Percentiles rank a stretch among this genome's conserved stretches.
Evolutionary conservation across 2,329 filamentous ascomycete genomes (phyloP).

Genomic region (Fusarium sp.): DNA sequence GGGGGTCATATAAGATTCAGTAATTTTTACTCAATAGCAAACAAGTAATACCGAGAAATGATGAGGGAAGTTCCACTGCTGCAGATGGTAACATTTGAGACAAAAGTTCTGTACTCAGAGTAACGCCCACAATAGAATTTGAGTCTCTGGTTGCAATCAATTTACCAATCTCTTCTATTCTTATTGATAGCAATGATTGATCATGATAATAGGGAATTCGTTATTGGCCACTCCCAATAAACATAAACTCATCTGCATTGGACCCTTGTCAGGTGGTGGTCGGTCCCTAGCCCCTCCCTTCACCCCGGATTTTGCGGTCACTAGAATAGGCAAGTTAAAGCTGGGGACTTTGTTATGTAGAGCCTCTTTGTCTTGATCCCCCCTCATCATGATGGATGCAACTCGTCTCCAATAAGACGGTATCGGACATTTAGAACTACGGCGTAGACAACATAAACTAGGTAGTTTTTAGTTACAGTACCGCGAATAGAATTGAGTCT

Average conservation of each 20-base stretch:
- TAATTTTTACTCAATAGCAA: slow-evolving; percentile 12
- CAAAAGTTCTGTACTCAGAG: background rate
- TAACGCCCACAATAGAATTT: background rate
- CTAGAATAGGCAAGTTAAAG: background rate
- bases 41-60: slow-evolving; percentile 5
- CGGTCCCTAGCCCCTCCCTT: slow-evolving; percentile 8
- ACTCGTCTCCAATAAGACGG: slow-evolving; percentile 1
- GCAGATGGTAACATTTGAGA: background rate
- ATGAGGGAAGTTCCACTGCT: background rate
- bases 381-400: slow-evolving; percentile 34
- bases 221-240: slow-evolving; percentile 30
- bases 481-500: background rate
- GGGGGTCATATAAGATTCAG: slow-evolving; percentile 10
- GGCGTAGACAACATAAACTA: slow-evolving; percentile 28
- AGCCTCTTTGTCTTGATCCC: background rate
- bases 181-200: background rate
- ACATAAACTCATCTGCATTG: slow-evolving; percentile 17
- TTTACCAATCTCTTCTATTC: background rate
- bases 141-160: background rate
- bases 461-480: background rate
- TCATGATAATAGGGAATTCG: slow-evolving; percentile 28
- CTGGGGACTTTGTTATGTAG: background rate
- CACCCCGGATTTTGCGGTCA: slow-evolving; percentile 35
- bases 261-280: slow-evolving; percentile 29
- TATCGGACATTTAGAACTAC: slow-evolving; percentile 18